These are phyloP conservation scores for Paramecium sonneborni DNA, from an alignment of 73 alveolate genomes.

Conservation along the genomic window DNA sequence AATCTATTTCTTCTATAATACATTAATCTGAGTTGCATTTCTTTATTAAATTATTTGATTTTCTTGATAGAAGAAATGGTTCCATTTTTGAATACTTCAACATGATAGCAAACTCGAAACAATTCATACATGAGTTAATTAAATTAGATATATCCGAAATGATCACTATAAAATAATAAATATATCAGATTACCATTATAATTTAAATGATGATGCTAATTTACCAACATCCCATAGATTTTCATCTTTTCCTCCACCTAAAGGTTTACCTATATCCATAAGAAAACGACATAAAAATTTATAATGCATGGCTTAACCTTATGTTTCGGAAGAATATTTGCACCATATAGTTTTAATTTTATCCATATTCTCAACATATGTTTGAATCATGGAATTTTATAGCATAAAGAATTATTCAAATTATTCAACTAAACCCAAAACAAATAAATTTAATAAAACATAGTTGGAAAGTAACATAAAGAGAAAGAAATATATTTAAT, in stretches of 20 bases:
- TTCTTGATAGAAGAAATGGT: not conserved
- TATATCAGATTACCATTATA: not conserved
- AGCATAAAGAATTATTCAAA: slow-evolving; percentile 13
- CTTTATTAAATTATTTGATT: slow-evolving; percentile 33
- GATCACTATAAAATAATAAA: not conserved
- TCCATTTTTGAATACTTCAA: not conserved
- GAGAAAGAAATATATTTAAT: not conserved
- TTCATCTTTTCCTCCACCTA: not conserved
- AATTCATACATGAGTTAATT: slow-evolving; percentile 32
- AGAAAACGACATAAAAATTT: not conserved
- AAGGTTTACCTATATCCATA: slow-evolving; percentile 11
- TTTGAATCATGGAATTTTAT: not conserved
- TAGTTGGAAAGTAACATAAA: slow-evolving; percentile 23
- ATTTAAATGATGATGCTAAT: not conserved
- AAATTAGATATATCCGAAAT: not conserved
- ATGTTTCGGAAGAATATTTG: not conserved
- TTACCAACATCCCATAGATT: slow-evolving; percentile 52
- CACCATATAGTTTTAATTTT: slow-evolving; percentile 46
- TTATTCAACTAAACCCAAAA: slow-evolving; percentile 26
- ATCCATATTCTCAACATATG: slow-evolving; percentile 10
- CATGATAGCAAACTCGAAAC: not conserved
- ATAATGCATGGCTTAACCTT: slow-evolving; percentile 24
- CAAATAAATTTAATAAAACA: slow-evolving; percentile 29
- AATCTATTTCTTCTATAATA: not conserved
- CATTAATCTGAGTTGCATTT: slow-evolving; percentile 3